A percentile compares a stretch with the other conserved stretches of the same genome.
These are phyloP conservation scores for Collybiopsis luxurians DNA, from an alignment of 768 basidiomycete species.

Conservation along the genomic window DNA sequence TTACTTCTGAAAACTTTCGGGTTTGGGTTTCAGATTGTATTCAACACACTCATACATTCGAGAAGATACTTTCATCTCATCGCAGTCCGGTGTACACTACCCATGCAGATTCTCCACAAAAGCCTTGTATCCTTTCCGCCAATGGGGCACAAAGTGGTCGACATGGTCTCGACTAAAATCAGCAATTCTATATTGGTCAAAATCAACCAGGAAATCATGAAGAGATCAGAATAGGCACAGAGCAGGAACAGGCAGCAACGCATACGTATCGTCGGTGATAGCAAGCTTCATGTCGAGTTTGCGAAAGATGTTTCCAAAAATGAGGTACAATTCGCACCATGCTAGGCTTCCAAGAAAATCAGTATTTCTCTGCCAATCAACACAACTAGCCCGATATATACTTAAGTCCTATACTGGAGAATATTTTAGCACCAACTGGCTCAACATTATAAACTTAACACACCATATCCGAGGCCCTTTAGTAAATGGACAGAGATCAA, in stretches of 20 bases:
- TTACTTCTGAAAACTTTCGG: too few species aligned
- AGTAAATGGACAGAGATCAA: constrained; percentile 36
- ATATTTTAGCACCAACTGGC: background rate
- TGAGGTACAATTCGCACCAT: constrained; percentile 11
- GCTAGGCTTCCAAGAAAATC: constrained; percentile 1
- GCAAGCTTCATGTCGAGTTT: background rate
- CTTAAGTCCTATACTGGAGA: constrained; percentile 1
- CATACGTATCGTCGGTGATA: background rate
- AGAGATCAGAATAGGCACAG: background rate
- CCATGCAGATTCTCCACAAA: background rate
- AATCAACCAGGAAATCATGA: background rate
- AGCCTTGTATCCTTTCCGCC: constrained; percentile 1
- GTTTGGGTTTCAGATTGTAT: too few species aligned
- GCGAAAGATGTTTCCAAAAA: constrained; percentile 8
- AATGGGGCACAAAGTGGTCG: background rate
- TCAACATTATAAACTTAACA: background rate
- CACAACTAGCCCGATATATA: background rate
- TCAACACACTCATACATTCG: too few species aligned
- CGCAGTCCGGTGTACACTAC: too few species aligned
- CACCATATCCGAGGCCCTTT: constrained; percentile 7
- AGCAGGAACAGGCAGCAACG: background rate
- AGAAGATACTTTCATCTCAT: too few species aligned
- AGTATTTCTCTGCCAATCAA: background rate
- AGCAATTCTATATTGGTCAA: background rate
- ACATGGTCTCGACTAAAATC: background rate